Evolutionary conservation across 345 rosid genomes (phyloP), one percentile per base, ranked within the genome.

Genomic region (Rhizophora mangle): DNA sequence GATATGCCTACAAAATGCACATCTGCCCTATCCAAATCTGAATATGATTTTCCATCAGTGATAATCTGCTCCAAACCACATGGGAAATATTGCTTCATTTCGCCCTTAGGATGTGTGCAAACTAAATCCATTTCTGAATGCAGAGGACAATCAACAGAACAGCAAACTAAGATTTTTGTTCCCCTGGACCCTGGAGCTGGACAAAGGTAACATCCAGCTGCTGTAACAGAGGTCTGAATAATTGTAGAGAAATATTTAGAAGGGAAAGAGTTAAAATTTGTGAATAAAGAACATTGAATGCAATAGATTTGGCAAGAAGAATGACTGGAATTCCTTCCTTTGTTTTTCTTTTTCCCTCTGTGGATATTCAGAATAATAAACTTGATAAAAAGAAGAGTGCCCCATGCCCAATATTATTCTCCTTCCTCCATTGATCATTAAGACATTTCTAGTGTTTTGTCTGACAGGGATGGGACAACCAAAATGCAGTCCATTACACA

Each of bases 131-230:
- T 70, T 71, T 83, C 85, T 2, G 84, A 84, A 56, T 87, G 90
- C 82, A 80, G 32, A 39, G 93, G 86, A 71, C 87, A 78, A 69
- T 83, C 67, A 68, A 81, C 85, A 59, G 93, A 91, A 84, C 88
- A 91, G 65, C 95, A 89, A 67, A 94, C 88, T 61, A 91, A 67
- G 54, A 83, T 64, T 82, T 94, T 81, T 59, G 93, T 76, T 70
- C 98, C 98, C 79, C 78, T 91, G 10, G 97, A 89, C 53, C 90
- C 83, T 29, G 96, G 95, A 82, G 87, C 90, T 2, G 98, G 96
- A 78, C 89, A 87, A 75, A 94, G 89, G 80, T 87, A 88, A 78
- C 98, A 94, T 70, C 97, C 98, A 77, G 96, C 90, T 57, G 89
- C 98, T 43, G 98, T 87, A 67, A 91, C 79, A 69, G 96, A 91